Base-by-base conservation (phyloP, 2,329 filamentous ascomycete species). In the Paradendryphiella salina region DNA sequence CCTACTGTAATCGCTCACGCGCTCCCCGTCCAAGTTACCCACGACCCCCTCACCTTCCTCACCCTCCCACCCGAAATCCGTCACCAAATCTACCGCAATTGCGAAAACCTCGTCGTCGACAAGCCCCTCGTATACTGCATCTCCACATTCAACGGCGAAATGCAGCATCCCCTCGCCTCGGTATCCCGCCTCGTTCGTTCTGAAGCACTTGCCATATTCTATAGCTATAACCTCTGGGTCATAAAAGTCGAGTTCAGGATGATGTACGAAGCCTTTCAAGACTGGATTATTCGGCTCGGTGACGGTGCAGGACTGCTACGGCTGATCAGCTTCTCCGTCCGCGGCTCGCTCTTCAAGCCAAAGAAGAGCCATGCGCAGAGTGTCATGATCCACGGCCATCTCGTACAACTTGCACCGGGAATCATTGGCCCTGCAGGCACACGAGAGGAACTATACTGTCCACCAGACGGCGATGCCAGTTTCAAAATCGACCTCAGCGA, bases 91-190 rank as follows among this genome's bases (percentile, higher is more conserved):
- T 74, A 73, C 61, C 68, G 65, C 50, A 54, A 69, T 42, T 67
- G 72, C 48, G 66, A 67, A 23, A 66, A 71, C 45, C 66, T 74
- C 43, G 64, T 72, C 46, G 59, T 67, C 42, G 60, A 64, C 10
- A 64, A 69, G 21, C 71, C 72, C 10, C 70, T 74, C 35, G 69
- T 72, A 50, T 74, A 74, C 77, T 73, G 72, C 61, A 69, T 73
- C 45, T 70, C 68, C 35, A 72, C 70, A 36, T 72, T 71, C 33
- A 61, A 65, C 28, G 63, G 67, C 57, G 63, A 67, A 35, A 70
- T 70, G 52, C 70, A 73, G 46, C 72, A 74, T 50, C 65, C 70
- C 5, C 67, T 74, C 31, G 70, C 70, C 40, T 63, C 65, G 23
- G 69, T 73, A 41, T 69, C 63, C 20, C 65, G 63, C 5, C 67